Percentiles rank a stretch among this genome's conserved stretches.
Conservation (phyloP, 805 yeast genomes). For the Jamesozyma spencerorum region DNA sequence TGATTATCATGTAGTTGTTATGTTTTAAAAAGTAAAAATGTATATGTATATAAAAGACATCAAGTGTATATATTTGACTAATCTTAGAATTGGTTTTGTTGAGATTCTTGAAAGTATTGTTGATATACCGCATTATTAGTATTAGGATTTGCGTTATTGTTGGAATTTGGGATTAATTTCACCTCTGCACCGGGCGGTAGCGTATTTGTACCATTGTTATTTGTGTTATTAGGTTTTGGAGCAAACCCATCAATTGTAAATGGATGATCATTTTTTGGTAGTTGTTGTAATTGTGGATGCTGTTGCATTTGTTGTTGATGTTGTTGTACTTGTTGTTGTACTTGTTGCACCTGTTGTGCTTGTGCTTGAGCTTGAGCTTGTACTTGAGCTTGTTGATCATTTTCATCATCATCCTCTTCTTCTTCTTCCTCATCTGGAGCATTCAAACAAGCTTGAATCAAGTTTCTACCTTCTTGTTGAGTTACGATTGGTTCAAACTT, state of each 20-base stretch:
- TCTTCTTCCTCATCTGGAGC: slow-evolving; percentile 52
- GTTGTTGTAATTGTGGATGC: slow-evolving; percentile 9
- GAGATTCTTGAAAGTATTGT: slow-evolving; percentile 49
- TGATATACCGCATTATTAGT: slow-evolving; percentile 48
- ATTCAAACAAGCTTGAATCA: slow-evolving; percentile 91
- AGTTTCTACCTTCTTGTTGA: slow-evolving; percentile 85
- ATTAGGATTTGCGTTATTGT: slow-evolving; percentile 27
- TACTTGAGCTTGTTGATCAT: slow-evolving; percentile 19
- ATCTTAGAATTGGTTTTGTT: slow-evolving; percentile 43
- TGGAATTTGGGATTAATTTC: neutral
- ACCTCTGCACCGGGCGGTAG: neutral
- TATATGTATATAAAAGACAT: too few species aligned
- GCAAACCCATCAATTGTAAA: slow-evolving; percentile 17
- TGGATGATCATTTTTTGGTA: slow-evolving; percentile 9
- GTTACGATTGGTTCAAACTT: slow-evolving; percentile 92
- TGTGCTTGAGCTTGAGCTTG: slow-evolving; percentile 12
- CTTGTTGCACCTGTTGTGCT: slow-evolving; percentile 20
- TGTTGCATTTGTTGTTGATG: slow-evolving; percentile 5
- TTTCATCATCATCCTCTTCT: slow-evolving; percentile 38
- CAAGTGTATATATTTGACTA: too few species aligned
- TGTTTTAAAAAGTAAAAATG: too few species aligned
- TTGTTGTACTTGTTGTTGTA: slow-evolving; percentile 21
- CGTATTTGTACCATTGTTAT: neutral
- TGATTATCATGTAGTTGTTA: too few species aligned
- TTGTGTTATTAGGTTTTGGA: neutral